Base-by-base conservation (phyloP, 1,284 basidiomycete species). In the Boletus semigastroideus region DNA sequence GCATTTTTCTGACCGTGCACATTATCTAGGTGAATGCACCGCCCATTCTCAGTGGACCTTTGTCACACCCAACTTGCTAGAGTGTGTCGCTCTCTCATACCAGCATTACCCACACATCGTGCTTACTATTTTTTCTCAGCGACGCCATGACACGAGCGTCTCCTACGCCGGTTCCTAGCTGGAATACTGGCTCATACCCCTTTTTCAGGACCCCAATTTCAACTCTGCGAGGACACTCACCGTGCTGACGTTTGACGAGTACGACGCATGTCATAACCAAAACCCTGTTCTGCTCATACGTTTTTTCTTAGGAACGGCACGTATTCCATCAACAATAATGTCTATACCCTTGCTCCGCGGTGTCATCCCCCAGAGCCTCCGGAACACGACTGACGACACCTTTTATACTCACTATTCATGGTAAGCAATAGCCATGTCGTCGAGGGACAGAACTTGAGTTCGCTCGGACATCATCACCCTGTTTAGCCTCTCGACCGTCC, bases 401-500 rank as follows among this genome's bases (percentile, higher is more conserved):
- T 84, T 77, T 70, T 86, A 86, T 67, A 79, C 82, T 1, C 86
- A 88, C 67, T 88, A 86, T 70, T 84, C 82, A 9, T 62, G 67
- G 40, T 70, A 46, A 66, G 64, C 9, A 37, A 20, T n/a, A n/a
- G n/a, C n/a, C n/a, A n/a, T n/a, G n/a, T n/a, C n/a, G n/a, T n/a
- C n/a, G n/a, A n/a, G n/a, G n/a, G n/a, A n/a, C n/a, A n/a, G n/a
- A n/a, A n/a, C n/a, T n/a, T n/a, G n/a, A n/a, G n/a, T n/a, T n/a
- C n/a, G n/a, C n/a, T n/a, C n/a, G n/a, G n/a, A n/a, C n/a, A n/a
- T n/a, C n/a, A n/a, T n/a, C n/a, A n/a, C n/a, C n/a, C n/a, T n/a
- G n/a, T n/a, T n/a, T n/a, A n/a, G n/a, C n/a, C n/a, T 88, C 42
- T 78, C 79, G 5, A 82, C 83, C 5, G 76, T 86, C 22, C 66